phyloP scores from a whole-genome alignment of 352 stramenopile species.

The Phytophthora crassamura region DNA sequence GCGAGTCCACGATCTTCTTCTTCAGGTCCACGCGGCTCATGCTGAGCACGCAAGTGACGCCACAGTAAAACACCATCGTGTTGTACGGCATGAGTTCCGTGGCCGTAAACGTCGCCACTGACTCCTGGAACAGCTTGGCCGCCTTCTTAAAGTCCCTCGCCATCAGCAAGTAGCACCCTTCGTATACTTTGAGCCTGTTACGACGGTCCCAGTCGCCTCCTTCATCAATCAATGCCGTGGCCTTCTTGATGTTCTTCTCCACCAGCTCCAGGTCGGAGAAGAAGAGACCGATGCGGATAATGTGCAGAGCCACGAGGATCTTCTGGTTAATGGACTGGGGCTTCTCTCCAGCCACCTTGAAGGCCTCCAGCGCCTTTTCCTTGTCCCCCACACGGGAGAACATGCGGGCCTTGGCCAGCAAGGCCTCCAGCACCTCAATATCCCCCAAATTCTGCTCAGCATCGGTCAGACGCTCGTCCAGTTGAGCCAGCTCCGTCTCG shows the following conservation, averaged over 20 bases:
- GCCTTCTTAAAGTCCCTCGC: slow-evolving; percentile 95
- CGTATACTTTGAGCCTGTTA: slow-evolving; percentile 99
- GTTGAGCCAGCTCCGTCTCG: slow-evolving; percentile 66
- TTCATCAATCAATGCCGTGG: slow-evolving; percentile 91
- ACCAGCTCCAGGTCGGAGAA: slow-evolving; percentile 88
- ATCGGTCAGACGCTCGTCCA: slow-evolving; percentile 91
- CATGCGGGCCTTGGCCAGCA: slow-evolving; percentile 94
- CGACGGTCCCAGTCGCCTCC: slow-evolving; percentile 98
- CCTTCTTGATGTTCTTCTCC: slow-evolving; percentile 90
- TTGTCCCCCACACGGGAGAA: slow-evolving; percentile 94
- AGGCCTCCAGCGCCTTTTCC: slow-evolving; percentile 91
- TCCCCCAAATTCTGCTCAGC: slow-evolving; percentile 97
- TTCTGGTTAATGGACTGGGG: slow-evolving; percentile 98
- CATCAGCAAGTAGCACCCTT: slow-evolving; percentile 94
- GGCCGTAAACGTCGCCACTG: slow-evolving; percentile 98
- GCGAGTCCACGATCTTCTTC: slow-evolving; percentile 98
- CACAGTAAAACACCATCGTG: slow-evolving; percentile 98
- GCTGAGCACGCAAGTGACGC: slow-evolving; percentile 95
- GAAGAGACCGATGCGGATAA: slow-evolving; percentile 90
- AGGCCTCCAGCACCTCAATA: slow-evolving; percentile 97
- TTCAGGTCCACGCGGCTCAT: slow-evolving; percentile 96
- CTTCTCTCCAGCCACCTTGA: slow-evolving; percentile 91
- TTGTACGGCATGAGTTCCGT: slow-evolving; percentile 98
- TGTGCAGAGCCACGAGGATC: slow-evolving; percentile 97
- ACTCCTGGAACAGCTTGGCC: slow-evolving; percentile 94